phyloP scores from a whole-genome alignment of 306 rosid genomes.

The Mimosa bimucronata region DNA sequence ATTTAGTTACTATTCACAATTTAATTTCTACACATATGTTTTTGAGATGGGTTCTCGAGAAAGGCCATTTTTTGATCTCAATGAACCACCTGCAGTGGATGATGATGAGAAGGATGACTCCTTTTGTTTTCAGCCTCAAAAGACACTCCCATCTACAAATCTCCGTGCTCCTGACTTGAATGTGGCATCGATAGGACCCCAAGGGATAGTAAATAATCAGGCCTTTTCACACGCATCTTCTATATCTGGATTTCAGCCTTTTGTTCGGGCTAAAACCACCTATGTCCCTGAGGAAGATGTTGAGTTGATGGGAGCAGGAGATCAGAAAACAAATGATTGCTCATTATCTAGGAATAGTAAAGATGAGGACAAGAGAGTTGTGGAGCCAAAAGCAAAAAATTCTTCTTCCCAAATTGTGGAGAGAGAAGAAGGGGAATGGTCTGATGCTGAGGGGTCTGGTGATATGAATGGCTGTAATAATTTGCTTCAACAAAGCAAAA shows the following conservation, averaged over 20 bases:
- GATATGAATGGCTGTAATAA: conserved; percentile 55
- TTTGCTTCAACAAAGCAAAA: conserved; percentile 51
- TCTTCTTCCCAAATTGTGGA: conserved; percentile 54
- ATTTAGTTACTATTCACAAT: conserved; percentile 34
- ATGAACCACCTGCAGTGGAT: conserved; percentile 91
- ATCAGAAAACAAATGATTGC: conserved; percentile 43
- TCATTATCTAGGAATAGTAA: conserved; percentile 44
- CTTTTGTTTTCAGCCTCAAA: conserved; percentile 65
- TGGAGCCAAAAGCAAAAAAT: conserved; percentile 40
- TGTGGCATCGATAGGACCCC: conserved; percentile 54
- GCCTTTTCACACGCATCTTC: conserved; percentile 89
- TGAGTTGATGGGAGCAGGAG: conserved; percentile 52
- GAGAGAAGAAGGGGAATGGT: conserved; percentile 99
- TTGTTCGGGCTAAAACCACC: conserved; percentile 40
- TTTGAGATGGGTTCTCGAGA: conserved; percentile 98
- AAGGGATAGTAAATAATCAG: conserved; percentile 67
- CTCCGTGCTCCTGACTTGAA: conserved; percentile 55
- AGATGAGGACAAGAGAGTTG: conserved; percentile 52
- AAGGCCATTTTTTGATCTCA: conserved; percentile 91
- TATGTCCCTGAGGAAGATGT: conserved; percentile 49
- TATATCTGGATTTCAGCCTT: conserved; percentile 81
- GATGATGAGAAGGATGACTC: conserved; percentile 61
- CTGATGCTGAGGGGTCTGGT: conserved; percentile 79
- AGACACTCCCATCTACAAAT: conserved; percentile 67
- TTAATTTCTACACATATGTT: conserved; percentile 75